These are phyloP conservation scores for Sanghuangporus baumii DNA, from an alignment of 1,284 basidiomycete genomes.

Conservation along the genomic window DNA sequence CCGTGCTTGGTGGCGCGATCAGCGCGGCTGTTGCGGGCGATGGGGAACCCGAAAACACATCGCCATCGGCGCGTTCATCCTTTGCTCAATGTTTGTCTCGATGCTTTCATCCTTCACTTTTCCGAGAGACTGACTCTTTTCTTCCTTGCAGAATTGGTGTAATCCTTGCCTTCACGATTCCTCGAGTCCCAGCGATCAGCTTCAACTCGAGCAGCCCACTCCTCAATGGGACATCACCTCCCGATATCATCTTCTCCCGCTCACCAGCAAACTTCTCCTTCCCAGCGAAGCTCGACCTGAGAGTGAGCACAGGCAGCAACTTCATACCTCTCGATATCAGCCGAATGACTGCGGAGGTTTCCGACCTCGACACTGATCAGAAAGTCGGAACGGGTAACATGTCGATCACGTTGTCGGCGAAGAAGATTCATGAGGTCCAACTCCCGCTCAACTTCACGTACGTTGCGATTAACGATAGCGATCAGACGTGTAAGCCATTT, in stretches of 20 bases:
- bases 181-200: constrained; percentile 68
- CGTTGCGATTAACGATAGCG: constrained; percentile 71
- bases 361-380: constrained; percentile 56
- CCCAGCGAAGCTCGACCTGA: constrained; percentile 63
- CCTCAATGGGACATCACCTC: constrained; percentile 47
- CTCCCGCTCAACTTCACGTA: constrained; percentile 81
- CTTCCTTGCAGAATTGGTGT: constrained; percentile 50
- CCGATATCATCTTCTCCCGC: constrained; percentile 22
- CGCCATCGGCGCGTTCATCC: constrained; percentile 60
- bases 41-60: constrained; percentile 70
- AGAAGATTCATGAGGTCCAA: constrained; percentile 51
- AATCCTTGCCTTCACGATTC: constrained; percentile 70
- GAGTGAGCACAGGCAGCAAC: constrained; percentile 66
- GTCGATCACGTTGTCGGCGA: constrained; percentile 57
- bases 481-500: constrained; percentile 65
- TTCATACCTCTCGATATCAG: constrained; percentile 72
- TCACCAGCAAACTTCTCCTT: constrained; percentile 83
- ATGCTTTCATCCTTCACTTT: neutral
- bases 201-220: constrained; percentile 59
- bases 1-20: constrained; percentile 67
- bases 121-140: constrained; percentile 4
- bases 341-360: constrained; percentile 58
- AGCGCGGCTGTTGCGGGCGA: constrained; percentile 68
- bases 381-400: constrained; percentile 63
- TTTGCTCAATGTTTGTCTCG: constrained; percentile 56